phyloP scores from a whole-genome alignment of 2,329 filamentous ascomycete genomes.

The Penicillium oxalicum region DNA sequence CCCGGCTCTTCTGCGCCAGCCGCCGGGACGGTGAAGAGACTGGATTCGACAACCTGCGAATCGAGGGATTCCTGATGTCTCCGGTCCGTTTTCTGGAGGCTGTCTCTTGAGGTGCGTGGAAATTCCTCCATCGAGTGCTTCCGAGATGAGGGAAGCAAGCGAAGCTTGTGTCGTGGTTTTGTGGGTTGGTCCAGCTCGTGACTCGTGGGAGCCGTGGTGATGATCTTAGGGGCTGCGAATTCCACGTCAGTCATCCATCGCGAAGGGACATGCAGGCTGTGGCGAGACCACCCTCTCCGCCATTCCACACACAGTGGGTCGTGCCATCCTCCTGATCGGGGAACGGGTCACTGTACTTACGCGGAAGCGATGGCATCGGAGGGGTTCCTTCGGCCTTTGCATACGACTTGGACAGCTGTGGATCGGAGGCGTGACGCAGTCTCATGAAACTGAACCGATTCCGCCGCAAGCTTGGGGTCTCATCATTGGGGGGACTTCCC shows the following conservation, averaged over 20 bases:
- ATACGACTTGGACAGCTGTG: conserved; percentile 74
- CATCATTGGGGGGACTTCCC: conserved; percentile 13
- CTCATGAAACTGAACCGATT: conserved; percentile 64
- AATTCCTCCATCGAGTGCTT: conserved; percentile 31
- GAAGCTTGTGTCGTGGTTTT: conserved; percentile 38
- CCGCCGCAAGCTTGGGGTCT: conserved; percentile 25
- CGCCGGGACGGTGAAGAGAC: conserved; percentile 41
- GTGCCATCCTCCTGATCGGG: no score
- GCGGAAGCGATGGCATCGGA: conserved; percentile 36
- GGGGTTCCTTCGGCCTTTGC: conserved; percentile 54
- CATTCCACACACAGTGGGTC: no score
- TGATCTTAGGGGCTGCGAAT: conserved; percentile 59
- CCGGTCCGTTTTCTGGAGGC: conserved; percentile 16
- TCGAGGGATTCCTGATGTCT: conserved; percentile 23
- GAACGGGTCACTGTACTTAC: conserved; percentile 24
- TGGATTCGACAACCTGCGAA: conserved; percentile 25
- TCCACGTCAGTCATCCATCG: background rate
- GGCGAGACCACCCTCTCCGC: no score
- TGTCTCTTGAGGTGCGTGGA: conserved; percentile 15
- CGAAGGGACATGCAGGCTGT: no score
- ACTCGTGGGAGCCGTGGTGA: conserved; percentile 82
- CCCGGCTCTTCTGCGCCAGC: conserved; percentile 56
- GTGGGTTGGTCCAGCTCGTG: conserved; percentile 48
- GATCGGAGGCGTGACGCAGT: conserved; percentile 88
- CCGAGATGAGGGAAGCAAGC: conserved; percentile 31